Percentiles rank a stretch among this genome's conserved stretches.
These are phyloP conservation scores for Pseudocercospora crystallina DNA, from an alignment of 2,329 filamentous ascomycete species.

Conservation along the genomic window DNA sequence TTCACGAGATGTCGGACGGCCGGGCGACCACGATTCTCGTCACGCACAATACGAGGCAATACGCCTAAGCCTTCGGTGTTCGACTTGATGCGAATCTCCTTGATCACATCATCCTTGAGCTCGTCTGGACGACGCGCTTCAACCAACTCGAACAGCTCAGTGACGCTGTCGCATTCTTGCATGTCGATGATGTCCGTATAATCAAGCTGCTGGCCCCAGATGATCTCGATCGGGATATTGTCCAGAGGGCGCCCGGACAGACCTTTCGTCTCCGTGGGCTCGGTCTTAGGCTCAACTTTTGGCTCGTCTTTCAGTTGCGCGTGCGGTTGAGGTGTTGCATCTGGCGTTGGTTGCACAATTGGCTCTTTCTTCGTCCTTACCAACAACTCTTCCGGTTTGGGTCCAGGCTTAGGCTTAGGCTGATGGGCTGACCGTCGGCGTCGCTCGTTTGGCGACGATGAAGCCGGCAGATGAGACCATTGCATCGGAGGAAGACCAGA, in stretches of 20 bases:
- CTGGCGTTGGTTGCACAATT: neutral
- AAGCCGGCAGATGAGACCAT: too few species aligned
- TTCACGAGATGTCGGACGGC: conserved; percentile 14
- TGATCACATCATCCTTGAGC: conserved; percentile 10
- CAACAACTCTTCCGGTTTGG: too few species aligned
- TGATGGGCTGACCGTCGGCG: too few species aligned
- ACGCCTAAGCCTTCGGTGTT: conserved; percentile 9
- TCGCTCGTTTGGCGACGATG: too few species aligned
- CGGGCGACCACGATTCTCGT: conserved; percentile 14
- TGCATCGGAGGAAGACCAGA: too few species aligned
- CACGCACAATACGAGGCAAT: conserved; percentile 15
- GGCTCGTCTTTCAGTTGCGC: conserved; percentile 5
- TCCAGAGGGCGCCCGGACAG: conserved; percentile 4
- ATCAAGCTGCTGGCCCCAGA: conserved; percentile 16
- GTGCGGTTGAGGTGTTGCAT: neutral
- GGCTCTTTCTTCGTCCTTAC: neutral
- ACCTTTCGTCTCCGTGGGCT: neutral
- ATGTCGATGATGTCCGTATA: conserved; percentile 17
- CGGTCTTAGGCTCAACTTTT: neutral
- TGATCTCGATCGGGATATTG: conserved; percentile 16
- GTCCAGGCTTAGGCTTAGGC: too few species aligned
- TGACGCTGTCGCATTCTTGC: conserved; percentile 11
- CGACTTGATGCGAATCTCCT: conserved; percentile 17
- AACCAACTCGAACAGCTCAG: conserved; percentile 15
- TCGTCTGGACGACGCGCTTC: conserved; percentile 16